Conservation (phyloP, 768 basidiomycete genomes). For the Mrakia hoshinonis region DNA sequence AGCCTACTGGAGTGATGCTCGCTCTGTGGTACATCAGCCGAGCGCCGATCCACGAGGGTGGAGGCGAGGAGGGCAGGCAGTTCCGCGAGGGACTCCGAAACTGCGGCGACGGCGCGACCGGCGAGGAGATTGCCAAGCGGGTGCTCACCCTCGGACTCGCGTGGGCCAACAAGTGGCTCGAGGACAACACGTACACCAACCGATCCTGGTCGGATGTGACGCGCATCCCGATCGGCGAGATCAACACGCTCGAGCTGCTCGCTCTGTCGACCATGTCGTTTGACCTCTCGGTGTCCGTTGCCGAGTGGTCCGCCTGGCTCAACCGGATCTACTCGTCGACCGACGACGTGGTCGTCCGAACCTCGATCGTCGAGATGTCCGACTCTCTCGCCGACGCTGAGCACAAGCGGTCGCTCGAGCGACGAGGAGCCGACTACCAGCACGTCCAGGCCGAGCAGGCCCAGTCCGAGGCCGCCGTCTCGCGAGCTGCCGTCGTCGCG, state of each 20-base stretch:
- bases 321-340: slow-evolving; percentile 8
- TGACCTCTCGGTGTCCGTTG: slow-evolving; percentile 30
- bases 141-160: slow-evolving; percentile 32
- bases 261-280: slow-evolving; percentile 32
- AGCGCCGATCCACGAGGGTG: slow-evolving; percentile 32
- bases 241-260: slow-evolving; percentile 32
- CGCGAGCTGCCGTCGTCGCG: neutral
- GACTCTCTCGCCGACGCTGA: slow-evolving; percentile 5
- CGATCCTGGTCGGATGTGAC: slow-evolving; percentile 35
- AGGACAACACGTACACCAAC: slow-evolving; percentile 35
- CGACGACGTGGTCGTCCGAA: slow-evolving; percentile 3
- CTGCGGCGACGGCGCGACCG: slow-evolving; percentile 17
- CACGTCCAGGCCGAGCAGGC: neutral
- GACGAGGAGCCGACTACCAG: slow-evolving; percentile 10
- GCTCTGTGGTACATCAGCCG: slow-evolving; percentile 33
- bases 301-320: slow-evolving; percentile 32
- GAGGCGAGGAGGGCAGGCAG: slow-evolving; percentile 30
- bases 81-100: slow-evolving; percentile 28
- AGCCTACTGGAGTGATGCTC: slow-evolving; percentile 32
- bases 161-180: slow-evolving; percentile 35
- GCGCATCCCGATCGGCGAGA: slow-evolving; percentile 30
- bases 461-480: neutral
- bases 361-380: slow-evolving; percentile 21
- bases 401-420: neutral
- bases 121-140: slow-evolving; percentile 31